Evolutionary conservation across 768 basidiomycete species (phyloP).

Genomic region (Mycena venus): DNA sequence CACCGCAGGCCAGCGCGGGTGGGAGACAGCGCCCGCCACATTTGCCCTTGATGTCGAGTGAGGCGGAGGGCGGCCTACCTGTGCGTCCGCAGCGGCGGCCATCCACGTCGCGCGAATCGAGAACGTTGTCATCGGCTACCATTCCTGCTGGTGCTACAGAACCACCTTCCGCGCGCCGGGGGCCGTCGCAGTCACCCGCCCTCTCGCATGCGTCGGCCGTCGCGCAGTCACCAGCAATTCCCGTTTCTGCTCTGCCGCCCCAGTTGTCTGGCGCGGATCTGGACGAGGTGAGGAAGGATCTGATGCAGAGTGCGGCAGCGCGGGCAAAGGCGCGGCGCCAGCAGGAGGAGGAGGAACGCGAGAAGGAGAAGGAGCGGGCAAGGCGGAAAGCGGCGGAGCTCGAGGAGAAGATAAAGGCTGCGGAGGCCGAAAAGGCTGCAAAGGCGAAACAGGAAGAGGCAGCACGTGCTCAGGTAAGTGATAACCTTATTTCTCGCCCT

Average conservation of each 20-base stretch:
- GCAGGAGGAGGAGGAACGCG: conserved; percentile 86
- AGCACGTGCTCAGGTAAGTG: conserved; percentile 22
- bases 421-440: conserved; percentile 50
- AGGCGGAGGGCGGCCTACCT: conserved; percentile 23
- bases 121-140: conserved; percentile 46
- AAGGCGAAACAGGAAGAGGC: conserved; percentile 34
- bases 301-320: conserved; percentile 90
- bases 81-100: conserved; percentile 43
- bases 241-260: conserved; percentile 40
- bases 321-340: conserved; percentile 84
- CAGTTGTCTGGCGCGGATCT: conserved; percentile 58
- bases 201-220: conserved; percentile 57
- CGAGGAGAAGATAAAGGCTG: conserved; percentile 73
- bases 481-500: not conserved
- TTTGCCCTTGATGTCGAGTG: conserved; percentile 52
- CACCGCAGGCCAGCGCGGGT: conserved; percentile 40
- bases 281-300: conserved; percentile 77
- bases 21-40: conserved; percentile 73
- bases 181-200: conserved; percentile 60
- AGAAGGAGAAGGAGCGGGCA: conserved; percentile 85
- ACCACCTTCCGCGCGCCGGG: conserved; percentile 41
- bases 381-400: conserved; percentile 83
- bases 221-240: conserved; percentile 49
- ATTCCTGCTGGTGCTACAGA: conserved; percentile 46
- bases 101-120: conserved; percentile 60